Evolutionary conservation across 495 filamentous ascomycete genomes (phyloP), one percentile per base, ranked within the genome.

Genomic region (Hyaloscypha finlandica): DNA sequence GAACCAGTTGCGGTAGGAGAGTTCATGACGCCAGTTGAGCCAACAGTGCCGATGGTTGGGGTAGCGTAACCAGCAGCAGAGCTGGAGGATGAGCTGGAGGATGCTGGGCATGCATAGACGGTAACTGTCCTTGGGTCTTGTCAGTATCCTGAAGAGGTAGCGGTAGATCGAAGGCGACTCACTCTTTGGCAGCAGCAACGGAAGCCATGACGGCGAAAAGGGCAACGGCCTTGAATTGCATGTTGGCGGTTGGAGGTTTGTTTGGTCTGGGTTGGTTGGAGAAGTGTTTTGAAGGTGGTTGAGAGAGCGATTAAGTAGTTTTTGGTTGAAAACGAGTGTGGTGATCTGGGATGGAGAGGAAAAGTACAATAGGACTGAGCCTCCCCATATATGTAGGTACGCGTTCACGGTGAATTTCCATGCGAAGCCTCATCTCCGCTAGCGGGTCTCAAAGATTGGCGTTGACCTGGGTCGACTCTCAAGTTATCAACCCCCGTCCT

Each of bases 181-280:
- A 74, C 72, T 67, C 48, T 6, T 2, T 20, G 20, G 70, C 70
- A 30, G 55, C 42, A n/a, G 59, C 68, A 53, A 59, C 60, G 48
- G 68, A n/a, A 22, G 73, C 73, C 63, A 74, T 65, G 60, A 66
- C 68, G 66, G 70, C 68, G 32, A 70, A 29, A 37, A 71, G 25
- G 53, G 65, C 53, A 54, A 68, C 39, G 60, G 63, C 54, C 53
- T 65, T 70, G 70, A 74, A 74, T 63, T 73, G 73, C 70, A 74
- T 74, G 39, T 74, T 74, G 68, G 68, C 16, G 63, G 68, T 68
- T 70, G 69, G 66, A 39, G 54, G 29, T 64, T 65, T 61, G 39
- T 45, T 69, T 22, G 59, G 32, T 8, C 61, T 59, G 68, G 25
- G 3, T 33, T 59, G 35, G 33, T 54, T 67, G 58, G 39, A 57